Percentiles rank a stretch among this genome's conserved stretches.
These are phyloP conservation scores for Pseudonectria foliicola DNA, from an alignment of 2,329 filamentous ascomycete genomes.

Conservation along the genomic window DNA sequence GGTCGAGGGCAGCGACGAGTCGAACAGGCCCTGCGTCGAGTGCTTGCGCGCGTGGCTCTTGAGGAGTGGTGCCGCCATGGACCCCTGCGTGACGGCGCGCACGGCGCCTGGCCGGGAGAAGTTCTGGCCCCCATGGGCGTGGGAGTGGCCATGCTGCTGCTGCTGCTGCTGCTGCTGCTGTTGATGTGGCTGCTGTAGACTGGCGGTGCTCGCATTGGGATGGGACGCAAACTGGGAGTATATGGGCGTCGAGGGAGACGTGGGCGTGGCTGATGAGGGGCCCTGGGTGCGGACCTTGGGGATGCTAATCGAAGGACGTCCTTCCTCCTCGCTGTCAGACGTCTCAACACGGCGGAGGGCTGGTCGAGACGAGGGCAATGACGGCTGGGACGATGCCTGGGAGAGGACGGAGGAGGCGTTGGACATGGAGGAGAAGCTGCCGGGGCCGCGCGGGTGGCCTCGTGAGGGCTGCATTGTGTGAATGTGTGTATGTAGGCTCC, in stretches of 20 bases:
- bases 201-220: slow-evolving; percentile 40
- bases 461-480: slow-evolving; percentile 42
- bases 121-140: slow-evolving; percentile 36
- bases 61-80: slow-evolving; percentile 23
- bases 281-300: slow-evolving; percentile 37
- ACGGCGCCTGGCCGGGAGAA: slow-evolving; percentile 48
- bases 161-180: slow-evolving; percentile 53
- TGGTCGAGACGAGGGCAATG: slow-evolving; percentile 21
- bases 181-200: slow-evolving; percentile 41
- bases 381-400: slow-evolving; percentile 18
- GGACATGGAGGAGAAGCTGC: slow-evolving; percentile 50
- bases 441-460: slow-evolving; percentile 40
- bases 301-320: slow-evolving; percentile 32
- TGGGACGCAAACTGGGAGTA: slow-evolving; percentile 42
- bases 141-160: slow-evolving; percentile 43
- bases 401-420: slow-evolving; percentile 22
- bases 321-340: slow-evolving; percentile 22
- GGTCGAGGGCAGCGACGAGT: slow-evolving; percentile 62
- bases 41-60: slow-evolving; percentile 54
- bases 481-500: slow-evolving; percentile 18
- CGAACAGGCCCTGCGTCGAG: slow-evolving; percentile 70
- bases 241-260: slow-evolving; percentile 37
- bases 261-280: slow-evolving; percentile 22
- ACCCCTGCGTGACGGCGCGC: slow-evolving; percentile 23
- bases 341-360: slow-evolving; percentile 29